Percentiles rank a stretch among this genome's conserved stretches.
Conservation (phyloP, 2,329 filamentous ascomycete species). For the Nigrograna mackinnonii region DNA sequence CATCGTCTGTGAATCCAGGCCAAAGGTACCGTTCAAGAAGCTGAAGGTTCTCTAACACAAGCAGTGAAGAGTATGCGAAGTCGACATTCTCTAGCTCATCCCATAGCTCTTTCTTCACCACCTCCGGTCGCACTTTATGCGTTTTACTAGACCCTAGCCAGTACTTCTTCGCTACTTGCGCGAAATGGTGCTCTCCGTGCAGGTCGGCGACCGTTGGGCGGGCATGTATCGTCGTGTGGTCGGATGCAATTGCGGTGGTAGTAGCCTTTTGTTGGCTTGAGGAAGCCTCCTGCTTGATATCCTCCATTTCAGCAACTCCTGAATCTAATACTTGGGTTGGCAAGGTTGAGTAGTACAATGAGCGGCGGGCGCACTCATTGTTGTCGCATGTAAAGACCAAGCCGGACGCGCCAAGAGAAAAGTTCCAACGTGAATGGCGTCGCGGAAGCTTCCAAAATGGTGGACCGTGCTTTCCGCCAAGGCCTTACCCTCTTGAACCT, state of each 20-base stretch:
- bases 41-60: constrained; percentile 87
- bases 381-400: constrained; percentile 24
- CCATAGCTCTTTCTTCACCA: constrained; percentile 88
- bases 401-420: constrained; percentile 33
- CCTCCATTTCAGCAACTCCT: constrained; percentile 25
- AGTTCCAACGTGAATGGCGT: too few relatives aligned
- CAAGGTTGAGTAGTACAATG: constrained; percentile 11
- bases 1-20: constrained; percentile 87
- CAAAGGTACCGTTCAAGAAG: constrained; percentile 90
- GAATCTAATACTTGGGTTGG: constrained; percentile 8
- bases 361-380: constrained; percentile 26
- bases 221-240: constrained; percentile 32
- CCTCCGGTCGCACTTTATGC: constrained; percentile 74
- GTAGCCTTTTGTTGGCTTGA: constrained; percentile 12
- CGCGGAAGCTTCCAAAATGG: constrained; percentile 11
- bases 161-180: constrained; percentile 76
- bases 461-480: constrained; percentile 10
- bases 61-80: constrained; percentile 76
- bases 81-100: constrained; percentile 80
- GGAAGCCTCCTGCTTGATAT: constrained; percentile 18
- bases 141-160: constrained; percentile 72
- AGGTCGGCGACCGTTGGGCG: constrained; percentile 70
- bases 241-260: constrained; percentile 23
- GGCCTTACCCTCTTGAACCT: constrained; percentile 17
- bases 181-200: constrained; percentile 68